phyloP scores from a whole-genome alignment of 2,329 filamentous ascomycete species.

The Sporothrix schenckii region DNA sequence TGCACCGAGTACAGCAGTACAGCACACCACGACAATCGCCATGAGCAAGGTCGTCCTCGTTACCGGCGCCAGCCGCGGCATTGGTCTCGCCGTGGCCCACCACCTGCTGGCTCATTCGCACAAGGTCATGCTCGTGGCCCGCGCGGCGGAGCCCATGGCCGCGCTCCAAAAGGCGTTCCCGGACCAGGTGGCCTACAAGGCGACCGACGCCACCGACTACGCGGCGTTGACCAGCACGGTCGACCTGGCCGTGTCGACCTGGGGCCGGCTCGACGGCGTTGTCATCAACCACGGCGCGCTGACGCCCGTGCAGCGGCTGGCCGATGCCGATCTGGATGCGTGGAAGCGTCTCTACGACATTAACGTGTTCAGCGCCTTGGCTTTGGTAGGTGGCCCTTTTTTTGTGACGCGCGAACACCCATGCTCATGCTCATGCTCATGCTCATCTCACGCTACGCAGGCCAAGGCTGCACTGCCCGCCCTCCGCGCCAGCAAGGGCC shows the following conservation, averaged over 20 bases:
- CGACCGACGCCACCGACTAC: conserved; percentile 56
- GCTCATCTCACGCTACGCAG: conserved; percentile 47
- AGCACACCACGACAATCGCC: not conserved
- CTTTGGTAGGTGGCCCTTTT: conserved; percentile 61
- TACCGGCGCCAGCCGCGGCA: conserved; percentile 65
- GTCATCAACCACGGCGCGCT: conserved; percentile 87
- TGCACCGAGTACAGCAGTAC: not conserved
- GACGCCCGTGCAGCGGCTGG: conserved; percentile 72
- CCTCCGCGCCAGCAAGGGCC: conserved; percentile 69
- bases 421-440: too few species aligned
- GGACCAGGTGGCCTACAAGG: conserved; percentile 58
- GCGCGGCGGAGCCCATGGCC: conserved; percentile 55
- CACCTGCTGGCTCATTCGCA: conserved; percentile 57
- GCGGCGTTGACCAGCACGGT: conserved; percentile 62
- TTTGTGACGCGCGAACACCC: too few species aligned
- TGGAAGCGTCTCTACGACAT: conserved; percentile 78
- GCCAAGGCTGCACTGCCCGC: conserved; percentile 70
- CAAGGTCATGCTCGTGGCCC: conserved; percentile 62
- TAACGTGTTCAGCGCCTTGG: conserved; percentile 84
- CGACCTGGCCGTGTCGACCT: conserved; percentile 65
- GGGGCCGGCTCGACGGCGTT: conserved; percentile 75
- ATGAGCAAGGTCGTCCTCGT: conserved; percentile 65
- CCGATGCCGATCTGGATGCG: conserved; percentile 66
- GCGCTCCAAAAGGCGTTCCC: conserved; percentile 56
- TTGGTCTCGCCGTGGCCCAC: conserved; percentile 60